Evolutionary conservation across 805 yeast genomes (phyloP).

Genomic region (Metschnikowia noctiluminum): DNA sequence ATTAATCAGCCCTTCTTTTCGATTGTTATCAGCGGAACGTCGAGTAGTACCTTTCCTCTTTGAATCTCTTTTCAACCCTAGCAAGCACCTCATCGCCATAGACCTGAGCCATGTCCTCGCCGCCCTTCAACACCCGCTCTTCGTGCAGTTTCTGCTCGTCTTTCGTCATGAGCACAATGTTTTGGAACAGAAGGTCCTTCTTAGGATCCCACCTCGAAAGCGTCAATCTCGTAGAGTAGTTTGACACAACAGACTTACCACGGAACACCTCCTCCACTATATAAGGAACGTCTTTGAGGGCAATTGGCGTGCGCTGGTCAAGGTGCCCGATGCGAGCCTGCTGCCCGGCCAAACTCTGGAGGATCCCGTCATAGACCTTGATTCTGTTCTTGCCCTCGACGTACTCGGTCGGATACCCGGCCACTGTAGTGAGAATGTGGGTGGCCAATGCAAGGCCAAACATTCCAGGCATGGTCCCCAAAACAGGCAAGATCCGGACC

Average conservation of each 20-base stretch:
- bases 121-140: conserved; percentile 64
- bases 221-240: conserved; percentile 74
- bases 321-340: conserved; percentile 69
- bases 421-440: conserved; percentile 68
- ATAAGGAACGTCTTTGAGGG: conserved; percentile 72
- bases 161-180: conserved; percentile 82
- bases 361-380: conserved; percentile 78
- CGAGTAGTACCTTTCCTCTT: conserved; percentile 72
- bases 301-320: conserved; percentile 74
- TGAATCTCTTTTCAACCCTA: conserved; percentile 58
- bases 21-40: conserved; percentile 10
- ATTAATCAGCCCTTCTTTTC: neutral
- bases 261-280: conserved; percentile 88
- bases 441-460: conserved; percentile 92
- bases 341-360: conserved; percentile 84
- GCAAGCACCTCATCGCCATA: conserved; percentile 59
- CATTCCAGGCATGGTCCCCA: conserved; percentile 96
- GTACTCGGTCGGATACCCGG: conserved; percentile 90
- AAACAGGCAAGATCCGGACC: conserved; percentile 90
- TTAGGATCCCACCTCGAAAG: conserved; percentile 82
- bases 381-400: conserved; percentile 85
- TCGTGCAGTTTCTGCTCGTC: conserved; percentile 86
- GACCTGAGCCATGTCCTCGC: conserved; percentile 58
- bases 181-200: conserved; percentile 63
- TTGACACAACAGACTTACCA: conserved; percentile 86